These are phyloP conservation scores for Magnaporthiopsis incrustans DNA, from an alignment of 2,329 filamentous ascomycete species.

Conservation along the genomic window DNA sequence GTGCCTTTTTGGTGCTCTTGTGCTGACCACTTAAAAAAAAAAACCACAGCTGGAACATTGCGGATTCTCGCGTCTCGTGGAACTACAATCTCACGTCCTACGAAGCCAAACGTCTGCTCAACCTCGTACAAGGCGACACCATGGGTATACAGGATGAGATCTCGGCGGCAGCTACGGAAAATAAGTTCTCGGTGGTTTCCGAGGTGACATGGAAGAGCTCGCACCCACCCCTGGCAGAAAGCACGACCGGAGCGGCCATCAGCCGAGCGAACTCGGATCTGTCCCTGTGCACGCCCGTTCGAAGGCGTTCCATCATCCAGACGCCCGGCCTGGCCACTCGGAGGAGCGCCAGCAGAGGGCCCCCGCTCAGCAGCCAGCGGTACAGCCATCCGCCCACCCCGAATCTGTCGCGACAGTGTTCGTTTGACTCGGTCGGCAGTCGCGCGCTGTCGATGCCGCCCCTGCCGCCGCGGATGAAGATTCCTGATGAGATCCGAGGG, in stretches of 20 bases:
- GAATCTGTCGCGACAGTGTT: constrained; percentile 28
- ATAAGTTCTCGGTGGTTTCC: constrained; percentile 22
- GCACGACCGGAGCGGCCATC: constrained; percentile 21
- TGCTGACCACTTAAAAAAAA: not conserved
- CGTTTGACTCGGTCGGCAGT: constrained; percentile 27
- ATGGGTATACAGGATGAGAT: not conserved
- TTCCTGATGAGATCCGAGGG: constrained; percentile 23
- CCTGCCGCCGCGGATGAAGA: constrained; percentile 10
- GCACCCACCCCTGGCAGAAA: constrained; percentile 15
- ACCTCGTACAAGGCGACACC: constrained; percentile 22
- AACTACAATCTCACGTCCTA: constrained; percentile 37
- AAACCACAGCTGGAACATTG: constrained; percentile 23
- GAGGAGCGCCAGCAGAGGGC: constrained; percentile 15
- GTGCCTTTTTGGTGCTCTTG: not conserved
- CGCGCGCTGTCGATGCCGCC: constrained; percentile 28
- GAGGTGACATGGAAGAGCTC: constrained; percentile 29
- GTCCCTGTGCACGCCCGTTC: constrained; percentile 38
- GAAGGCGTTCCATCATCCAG: constrained; percentile 39
- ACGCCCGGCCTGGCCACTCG: constrained; percentile 43
- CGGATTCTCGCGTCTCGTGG: constrained; percentile 28
- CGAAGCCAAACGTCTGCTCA: constrained; percentile 35
- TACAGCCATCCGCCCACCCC: constrained; percentile 31
- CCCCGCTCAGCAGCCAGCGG: constrained; percentile 21
- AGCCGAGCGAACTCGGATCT: constrained; percentile 37
- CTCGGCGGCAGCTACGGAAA: constrained; percentile 23